phyloP scores from a whole-genome alignment of 306 rosid species.

The Lathyrus aphaca region DNA sequence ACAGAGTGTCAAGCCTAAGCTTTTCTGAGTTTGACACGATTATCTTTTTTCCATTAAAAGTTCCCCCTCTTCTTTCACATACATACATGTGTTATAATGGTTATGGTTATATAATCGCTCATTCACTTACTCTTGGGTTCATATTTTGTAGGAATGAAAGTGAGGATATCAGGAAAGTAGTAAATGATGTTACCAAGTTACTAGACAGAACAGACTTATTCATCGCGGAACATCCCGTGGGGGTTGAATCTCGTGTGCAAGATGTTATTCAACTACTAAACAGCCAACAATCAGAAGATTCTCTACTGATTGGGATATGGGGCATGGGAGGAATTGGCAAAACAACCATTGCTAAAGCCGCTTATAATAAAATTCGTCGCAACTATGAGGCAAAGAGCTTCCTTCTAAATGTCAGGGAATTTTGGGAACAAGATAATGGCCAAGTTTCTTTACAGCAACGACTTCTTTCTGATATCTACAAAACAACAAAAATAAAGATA shows the following conservation, averaged over 20 bases:
- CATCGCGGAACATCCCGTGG: not conserved
- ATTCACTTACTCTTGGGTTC: not conserved
- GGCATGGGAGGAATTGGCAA: not conserved
- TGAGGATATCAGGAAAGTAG: not conserved
- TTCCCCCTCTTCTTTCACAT: not conserved
- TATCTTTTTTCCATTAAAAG: not conserved
- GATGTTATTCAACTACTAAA: not conserved
- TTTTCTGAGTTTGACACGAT: too few relatives aligned
- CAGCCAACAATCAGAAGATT: not conserved
- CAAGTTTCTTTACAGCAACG: not conserved
- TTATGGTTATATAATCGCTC: not conserved
- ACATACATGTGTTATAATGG: not conserved
- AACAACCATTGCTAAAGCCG: conserved; percentile 14
- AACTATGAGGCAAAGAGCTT: conserved; percentile 6
- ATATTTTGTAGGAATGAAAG: conserved; percentile 3
- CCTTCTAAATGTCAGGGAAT: not conserved
- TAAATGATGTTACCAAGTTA: not conserved
- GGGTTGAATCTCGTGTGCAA: conserved; percentile 8
- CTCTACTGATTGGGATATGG: not conserved
- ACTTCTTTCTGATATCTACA: conserved; percentile 9
- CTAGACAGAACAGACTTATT: not conserved
- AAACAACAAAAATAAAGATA: not conserved
- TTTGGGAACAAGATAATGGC: conserved; percentile 16
- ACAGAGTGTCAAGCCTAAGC: too few relatives aligned
- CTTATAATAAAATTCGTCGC: not conserved